phyloP scores from a whole-genome alignment of 768 basidiomycete genomes.

The Leccinum fibrillosum region DNA sequence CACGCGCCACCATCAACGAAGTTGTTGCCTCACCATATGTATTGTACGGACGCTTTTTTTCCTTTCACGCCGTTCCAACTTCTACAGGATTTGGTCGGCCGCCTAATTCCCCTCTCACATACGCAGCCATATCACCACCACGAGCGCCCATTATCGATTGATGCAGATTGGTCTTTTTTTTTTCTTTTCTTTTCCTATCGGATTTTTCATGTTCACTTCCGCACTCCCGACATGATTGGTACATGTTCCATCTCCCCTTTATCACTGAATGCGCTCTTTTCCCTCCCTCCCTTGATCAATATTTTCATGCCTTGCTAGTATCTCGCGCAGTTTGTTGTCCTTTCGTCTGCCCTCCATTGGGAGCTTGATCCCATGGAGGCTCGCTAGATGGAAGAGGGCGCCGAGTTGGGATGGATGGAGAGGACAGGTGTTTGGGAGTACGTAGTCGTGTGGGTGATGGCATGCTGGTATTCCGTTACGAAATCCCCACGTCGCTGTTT shows the following conservation, averaged over 20 bases:
- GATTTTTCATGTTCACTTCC: slow-evolving; percentile 27
- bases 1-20: slow-evolving; percentile 28
- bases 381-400: slow-evolving; percentile 72
- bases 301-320: slow-evolving; percentile 25
- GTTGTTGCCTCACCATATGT: slow-evolving; percentile 40
- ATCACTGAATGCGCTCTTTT: slow-evolving; percentile 21
- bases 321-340: slow-evolving; percentile 53
- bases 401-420: slow-evolving; percentile 30
- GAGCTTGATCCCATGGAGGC: slow-evolving; percentile 43
- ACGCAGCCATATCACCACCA: slow-evolving; percentile 20
- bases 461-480: slow-evolving; percentile 1
- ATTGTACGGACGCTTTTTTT: slow-evolving; percentile 75
- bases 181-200: slow-evolving; percentile 7
- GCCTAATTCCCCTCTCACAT: slow-evolving; percentile 29
- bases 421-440: not conserved
- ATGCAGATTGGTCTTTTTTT: slow-evolving; percentile 24
- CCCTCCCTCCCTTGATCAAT: slow-evolving; percentile 11
- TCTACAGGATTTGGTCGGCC: slow-evolving; percentile 22
- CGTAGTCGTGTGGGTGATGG: not conserved
- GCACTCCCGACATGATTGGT: slow-evolving; percentile 15
- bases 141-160: slow-evolving; percentile 34
- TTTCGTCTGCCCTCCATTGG: slow-evolving; percentile 59
- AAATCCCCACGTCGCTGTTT: not conserved
- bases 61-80: slow-evolving; percentile 45
- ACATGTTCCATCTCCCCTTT: slow-evolving; percentile 23